phyloP scores from a whole-genome alignment of 2,329 filamentous ascomycete species.

The Neopestalotiopsis sp. region DNA sequence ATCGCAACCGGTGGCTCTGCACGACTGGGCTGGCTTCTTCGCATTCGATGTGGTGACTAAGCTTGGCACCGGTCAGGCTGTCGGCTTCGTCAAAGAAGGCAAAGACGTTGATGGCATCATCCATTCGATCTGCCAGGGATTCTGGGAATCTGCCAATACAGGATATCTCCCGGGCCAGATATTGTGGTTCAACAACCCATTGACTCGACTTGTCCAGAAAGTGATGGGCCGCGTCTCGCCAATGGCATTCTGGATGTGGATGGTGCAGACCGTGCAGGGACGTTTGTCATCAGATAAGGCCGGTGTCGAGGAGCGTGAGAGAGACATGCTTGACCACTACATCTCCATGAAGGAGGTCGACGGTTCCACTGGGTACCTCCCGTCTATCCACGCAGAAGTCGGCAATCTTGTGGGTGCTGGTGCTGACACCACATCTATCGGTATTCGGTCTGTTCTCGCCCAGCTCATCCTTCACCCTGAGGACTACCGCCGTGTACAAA shows the following conservation, averaged over 20 bases:
- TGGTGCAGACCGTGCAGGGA: background rate
- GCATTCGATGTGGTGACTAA: background rate
- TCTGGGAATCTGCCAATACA: background rate
- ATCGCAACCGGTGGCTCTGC: background rate
- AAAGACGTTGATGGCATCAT: background rate
- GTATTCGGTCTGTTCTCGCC: background rate
- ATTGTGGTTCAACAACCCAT: background rate
- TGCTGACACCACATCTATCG: constrained; percentile 3
- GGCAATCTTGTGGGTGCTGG: background rate
- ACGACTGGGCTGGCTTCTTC: constrained; percentile 1
- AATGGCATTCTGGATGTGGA: background rate
- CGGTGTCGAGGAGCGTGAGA: background rate
- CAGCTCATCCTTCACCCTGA: background rate
- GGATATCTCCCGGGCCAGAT: background rate
- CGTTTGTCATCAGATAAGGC: background rate
- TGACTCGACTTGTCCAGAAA: background rate
- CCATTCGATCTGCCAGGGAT: background rate
- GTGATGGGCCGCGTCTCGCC: background rate
- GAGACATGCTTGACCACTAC: background rate
- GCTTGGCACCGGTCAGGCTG: background rate
- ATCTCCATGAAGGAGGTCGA: background rate
- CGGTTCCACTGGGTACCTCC: background rate
- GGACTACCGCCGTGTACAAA: background rate
- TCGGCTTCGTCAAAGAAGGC: background rate
- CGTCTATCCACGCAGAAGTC: background rate